Evolutionary conservation across 345 rosid genomes (phyloP), one percentile per base, ranked within the genome.

Genomic region (Mangifera indica): DNA sequence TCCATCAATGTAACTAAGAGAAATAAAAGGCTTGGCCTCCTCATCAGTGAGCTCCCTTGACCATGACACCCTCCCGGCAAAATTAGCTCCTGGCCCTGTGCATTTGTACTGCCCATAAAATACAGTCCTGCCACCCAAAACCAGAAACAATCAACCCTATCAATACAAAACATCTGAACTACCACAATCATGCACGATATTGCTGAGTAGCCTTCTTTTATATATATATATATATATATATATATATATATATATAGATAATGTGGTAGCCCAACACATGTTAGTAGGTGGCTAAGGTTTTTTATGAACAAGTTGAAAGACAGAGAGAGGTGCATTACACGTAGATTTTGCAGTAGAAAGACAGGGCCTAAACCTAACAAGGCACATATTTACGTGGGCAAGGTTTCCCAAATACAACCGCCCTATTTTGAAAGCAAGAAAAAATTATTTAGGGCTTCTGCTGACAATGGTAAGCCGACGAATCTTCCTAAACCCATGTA

Each of bases 51-150:
- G 93, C 78, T 92, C 98, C 75, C 92, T 95, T 0, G 92, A 88
- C 98, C 98, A 95, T 1, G 97, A 67, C 6, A 95, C 99, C 60
- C 99, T 84, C 62, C 96, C 98, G 18, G 87, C 91, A 79, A 83
- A 92, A 75, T 76, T 82, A 13, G 99, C 90, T 72, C 99, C 99
- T 60, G 88, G 77, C 52, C 99, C 99, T 0, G 80, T 88, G 83
- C 99, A 95, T 76, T 92, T 95, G 83, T 95, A 92, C 63, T 95
- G 97, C 51, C 99, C 99, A 74, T 92, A 95, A 72, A 85, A 95
- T 67, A 95, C 99, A 14, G 99, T 95, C 98, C 99, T 94, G 11
- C 20, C 51, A 66, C 15, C 67, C 76, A 61, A 18, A 29, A 29
- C 32, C 32, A 29, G 3, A 63, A 22, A 46, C 32, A 29, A 15